Evolutionary conservation across 169 alveolate genomes (phyloP).

Genomic region (Plasmodium cynomolgi): DNA sequence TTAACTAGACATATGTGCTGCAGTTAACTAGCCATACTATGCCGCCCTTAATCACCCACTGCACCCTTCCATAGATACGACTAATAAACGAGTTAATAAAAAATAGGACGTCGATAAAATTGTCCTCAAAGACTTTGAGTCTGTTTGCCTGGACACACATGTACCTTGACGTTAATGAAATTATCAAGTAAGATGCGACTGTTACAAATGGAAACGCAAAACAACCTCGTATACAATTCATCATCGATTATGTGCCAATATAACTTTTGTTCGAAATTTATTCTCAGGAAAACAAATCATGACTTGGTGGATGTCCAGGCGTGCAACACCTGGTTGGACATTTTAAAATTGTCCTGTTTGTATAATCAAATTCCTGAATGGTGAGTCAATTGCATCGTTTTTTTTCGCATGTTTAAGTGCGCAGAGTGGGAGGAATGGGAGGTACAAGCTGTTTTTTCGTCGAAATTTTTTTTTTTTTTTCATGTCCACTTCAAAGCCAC

Average conservation of each 20-base stretch:
- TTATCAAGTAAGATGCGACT: constrained; percentile 28
- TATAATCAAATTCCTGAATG: constrained; percentile 73
- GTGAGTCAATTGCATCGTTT: not conserved
- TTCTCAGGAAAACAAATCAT: constrained; percentile 57
- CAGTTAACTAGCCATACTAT: not conserved
- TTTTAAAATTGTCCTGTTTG: constrained; percentile 57
- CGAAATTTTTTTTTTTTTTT: not conserved
- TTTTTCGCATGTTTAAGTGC: not conserved
- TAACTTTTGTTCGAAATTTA: not conserved
- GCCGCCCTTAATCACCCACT: not conserved
- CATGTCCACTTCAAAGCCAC: constrained; percentile 9
- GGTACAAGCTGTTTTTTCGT: not conserved
- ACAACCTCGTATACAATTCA: not conserved
- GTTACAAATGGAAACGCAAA: not conserved
- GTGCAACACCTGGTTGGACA: constrained; percentile 63
- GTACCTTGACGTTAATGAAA: constrained; percentile 57
- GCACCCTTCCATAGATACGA: constrained; percentile 27
- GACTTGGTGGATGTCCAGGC: constrained; percentile 45
- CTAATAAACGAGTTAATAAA: constrained; percentile 73
- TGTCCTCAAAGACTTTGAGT: constrained; percentile 72
- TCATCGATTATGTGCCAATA: not conserved
- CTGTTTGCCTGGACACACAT: constrained; percentile 70
- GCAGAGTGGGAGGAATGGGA: not conserved
- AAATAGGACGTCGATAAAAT: constrained; percentile 42
- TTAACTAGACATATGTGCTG: too few relatives aligned